phyloP scores from a whole-genome alignment of 2,329 filamentous ascomycete genomes.

The Aspergillus hortae region DNA sequence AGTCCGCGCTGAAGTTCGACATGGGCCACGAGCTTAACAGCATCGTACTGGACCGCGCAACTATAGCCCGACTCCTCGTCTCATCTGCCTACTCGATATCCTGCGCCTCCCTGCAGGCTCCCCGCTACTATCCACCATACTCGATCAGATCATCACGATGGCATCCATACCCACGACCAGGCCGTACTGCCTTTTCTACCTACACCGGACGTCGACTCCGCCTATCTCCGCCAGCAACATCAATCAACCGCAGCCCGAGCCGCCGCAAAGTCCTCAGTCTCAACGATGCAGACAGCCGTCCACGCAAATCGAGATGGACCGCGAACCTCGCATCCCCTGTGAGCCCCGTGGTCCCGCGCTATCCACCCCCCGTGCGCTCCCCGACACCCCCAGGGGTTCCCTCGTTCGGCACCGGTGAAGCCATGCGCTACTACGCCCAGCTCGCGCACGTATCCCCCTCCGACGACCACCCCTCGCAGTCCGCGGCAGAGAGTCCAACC shows the following conservation, averaged over 20 bases:
- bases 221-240: background rate
- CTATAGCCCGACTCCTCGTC: slow-evolving; percentile 27
- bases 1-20: slow-evolving; percentile 7
- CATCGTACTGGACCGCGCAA: slow-evolving; percentile 21
- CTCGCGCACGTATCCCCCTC: background rate
- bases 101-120: background rate
- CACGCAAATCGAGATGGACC: slow-evolving; percentile 21
- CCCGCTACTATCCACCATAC: slow-evolving; percentile 1
- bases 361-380: slow-evolving; percentile 35
- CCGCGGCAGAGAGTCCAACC: slow-evolving; percentile 3
- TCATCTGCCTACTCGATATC: slow-evolving; percentile 4
- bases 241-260: background rate
- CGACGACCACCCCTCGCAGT: background rate
- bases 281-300: slow-evolving; percentile 19
- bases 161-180: slow-evolving; percentile 16
- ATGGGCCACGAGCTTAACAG: slow-evolving; percentile 8
- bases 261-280: slow-evolving; percentile 24
- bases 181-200: slow-evolving; percentile 1
- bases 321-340: slow-evolving; percentile 23
- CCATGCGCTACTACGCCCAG: slow-evolving; percentile 28
- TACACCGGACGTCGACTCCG: background rate
- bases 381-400: slow-evolving; percentile 45
- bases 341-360: slow-evolving; percentile 29
- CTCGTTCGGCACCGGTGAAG: slow-evolving; percentile 41
- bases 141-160: slow-evolving; percentile 15